A percentile compares a stretch with the other conserved stretches of the same genome.
These are phyloP conservation scores for Apophysomyces trapeziformis DNA, from an alignment of 371 early-diverging fungal species.

Conservation along the genomic window DNA sequence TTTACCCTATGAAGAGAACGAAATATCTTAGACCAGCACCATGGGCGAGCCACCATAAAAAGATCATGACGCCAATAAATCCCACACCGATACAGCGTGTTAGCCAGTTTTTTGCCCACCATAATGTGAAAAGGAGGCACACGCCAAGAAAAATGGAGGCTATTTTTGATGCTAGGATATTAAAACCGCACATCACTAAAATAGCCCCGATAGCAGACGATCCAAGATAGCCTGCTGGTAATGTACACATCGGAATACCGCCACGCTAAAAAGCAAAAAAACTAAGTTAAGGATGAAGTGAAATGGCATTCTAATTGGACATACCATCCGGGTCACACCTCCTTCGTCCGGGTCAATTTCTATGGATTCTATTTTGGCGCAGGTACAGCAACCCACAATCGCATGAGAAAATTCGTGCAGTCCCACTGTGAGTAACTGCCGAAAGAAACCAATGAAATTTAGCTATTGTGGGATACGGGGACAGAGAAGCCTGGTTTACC, in stretches of 20 bases:
- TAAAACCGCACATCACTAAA: conserved; percentile 91
- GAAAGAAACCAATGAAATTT: neutral
- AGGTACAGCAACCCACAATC: conserved; percentile 80
- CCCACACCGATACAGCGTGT: conserved; percentile 80
- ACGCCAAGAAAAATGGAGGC: conserved; percentile 81
- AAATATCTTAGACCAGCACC: conserved; percentile 82
- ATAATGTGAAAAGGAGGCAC: conserved; percentile 74
- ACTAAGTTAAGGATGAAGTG: neutral
- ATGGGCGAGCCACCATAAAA: conserved; percentile 85
- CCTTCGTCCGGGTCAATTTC: conserved; percentile 93
- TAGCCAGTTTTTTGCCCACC: conserved; percentile 90
- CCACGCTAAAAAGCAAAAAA: conserved; percentile 50
- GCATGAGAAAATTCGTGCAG: conserved; percentile 88
- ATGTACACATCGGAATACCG: conserved; percentile 73
- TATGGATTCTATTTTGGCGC: conserved; percentile 90
- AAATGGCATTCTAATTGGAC: neutral
- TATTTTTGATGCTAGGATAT: conserved; percentile 83
- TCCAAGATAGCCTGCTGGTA: conserved; percentile 83
- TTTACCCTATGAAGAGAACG: conserved; percentile 88
- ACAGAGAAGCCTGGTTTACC: neutral
- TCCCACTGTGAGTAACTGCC: conserved; percentile 75
- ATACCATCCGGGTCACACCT: conserved; percentile 85
- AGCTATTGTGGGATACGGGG: no score
- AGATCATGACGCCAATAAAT: conserved; percentile 80
- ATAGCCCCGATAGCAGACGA: conserved; percentile 84